Conservation (phyloP, 225 moss, liverwort and hornwort genomes). For the Takakia lepidozioides region DNA sequence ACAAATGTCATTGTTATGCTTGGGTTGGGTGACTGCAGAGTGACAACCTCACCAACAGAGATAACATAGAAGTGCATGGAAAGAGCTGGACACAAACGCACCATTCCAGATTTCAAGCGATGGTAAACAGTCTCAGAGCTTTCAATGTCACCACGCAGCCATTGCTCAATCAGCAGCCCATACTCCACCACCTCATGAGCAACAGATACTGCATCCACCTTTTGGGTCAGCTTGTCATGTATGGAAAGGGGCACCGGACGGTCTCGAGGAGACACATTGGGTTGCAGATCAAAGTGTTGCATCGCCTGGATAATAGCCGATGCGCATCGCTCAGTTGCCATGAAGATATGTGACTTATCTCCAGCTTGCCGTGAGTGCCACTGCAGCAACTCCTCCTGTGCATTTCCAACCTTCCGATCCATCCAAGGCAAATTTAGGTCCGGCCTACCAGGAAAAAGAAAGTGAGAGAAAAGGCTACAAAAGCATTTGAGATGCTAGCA, state of each 20-base stretch:
- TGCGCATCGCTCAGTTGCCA: constrained; percentile 80
- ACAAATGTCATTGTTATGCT: no score
- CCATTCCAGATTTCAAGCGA: constrained; percentile 52
- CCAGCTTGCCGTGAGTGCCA: constrained; percentile 62
- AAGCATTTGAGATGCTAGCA: neutral
- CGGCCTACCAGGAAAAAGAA: no score
- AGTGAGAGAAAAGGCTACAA: neutral
- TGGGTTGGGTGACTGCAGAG: no score
- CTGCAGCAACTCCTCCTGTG: constrained; percentile 72
- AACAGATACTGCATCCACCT: constrained; percentile 32
- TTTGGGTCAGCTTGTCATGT: constrained; percentile 15
- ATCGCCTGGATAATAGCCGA: constrained; percentile 87
- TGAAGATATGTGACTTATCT: constrained; percentile 55
- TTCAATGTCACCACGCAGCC: constrained; percentile 71
- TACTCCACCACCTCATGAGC: constrained; percentile 78
- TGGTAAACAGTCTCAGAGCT: constrained; percentile 55
- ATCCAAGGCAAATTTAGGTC: no score
- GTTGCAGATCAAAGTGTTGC: constrained; percentile 72
- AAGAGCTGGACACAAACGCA: constrained; percentile 10
- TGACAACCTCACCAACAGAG: no score
- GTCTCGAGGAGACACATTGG: constrained; percentile 73
- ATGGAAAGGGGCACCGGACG: constrained; percentile 28
- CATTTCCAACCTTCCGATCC: constrained; percentile 76
- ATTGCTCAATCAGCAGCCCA: constrained; percentile 61
- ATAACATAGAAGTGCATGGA: no score